Evolutionary conservation across 1,139 yeast species (phyloP).

Genomic region (Suhomyces chickasaworum): DNA sequence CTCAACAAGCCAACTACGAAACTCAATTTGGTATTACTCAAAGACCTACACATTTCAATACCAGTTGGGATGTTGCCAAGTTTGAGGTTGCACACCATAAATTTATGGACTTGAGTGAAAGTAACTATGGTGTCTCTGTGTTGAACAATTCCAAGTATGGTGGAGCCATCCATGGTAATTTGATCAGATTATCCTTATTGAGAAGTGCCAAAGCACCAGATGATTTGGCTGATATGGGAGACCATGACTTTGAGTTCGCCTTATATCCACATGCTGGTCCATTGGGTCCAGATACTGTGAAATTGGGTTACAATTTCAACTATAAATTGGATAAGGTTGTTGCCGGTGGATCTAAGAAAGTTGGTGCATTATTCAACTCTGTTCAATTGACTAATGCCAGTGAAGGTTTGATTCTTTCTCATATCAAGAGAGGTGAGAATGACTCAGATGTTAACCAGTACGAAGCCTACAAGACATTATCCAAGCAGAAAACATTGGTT

Average conservation of each 20-base stretch:
- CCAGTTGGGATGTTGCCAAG: conserved; percentile 94
- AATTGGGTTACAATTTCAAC: conserved; percentile 79
- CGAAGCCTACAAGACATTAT: conserved; percentile 14
- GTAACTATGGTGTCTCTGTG: conserved; percentile 82
- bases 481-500: conserved; percentile 53
- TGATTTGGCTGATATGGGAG: conserved; percentile 91
- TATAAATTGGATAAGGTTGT: conserved; percentile 41
- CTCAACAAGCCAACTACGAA: conserved; percentile 76
- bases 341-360: conserved; percentile 23
- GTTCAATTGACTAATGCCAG: conserved; percentile 53
- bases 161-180: conserved; percentile 85
- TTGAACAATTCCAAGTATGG: conserved; percentile 89
- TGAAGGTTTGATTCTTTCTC: conserved; percentile 65
- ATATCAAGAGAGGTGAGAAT: conserved; percentile 86
- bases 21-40: conserved; percentile 90
- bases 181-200: conserved; percentile 78
- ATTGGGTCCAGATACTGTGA: conserved; percentile 64
- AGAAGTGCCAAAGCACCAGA: conserved; percentile 92
- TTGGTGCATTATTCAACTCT: conserved; percentile 24
- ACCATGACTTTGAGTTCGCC: conserved; percentile 81
- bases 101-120: conserved; percentile 88
- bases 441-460: conserved; percentile 57
- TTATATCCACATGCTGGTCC: conserved; percentile 77
- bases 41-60: conserved; percentile 92
- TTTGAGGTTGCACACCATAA: conserved; percentile 95